phyloP scores from a whole-genome alignment of 2,329 filamentous ascomycete genomes.

The Hypoxylon sp. region DNA sequence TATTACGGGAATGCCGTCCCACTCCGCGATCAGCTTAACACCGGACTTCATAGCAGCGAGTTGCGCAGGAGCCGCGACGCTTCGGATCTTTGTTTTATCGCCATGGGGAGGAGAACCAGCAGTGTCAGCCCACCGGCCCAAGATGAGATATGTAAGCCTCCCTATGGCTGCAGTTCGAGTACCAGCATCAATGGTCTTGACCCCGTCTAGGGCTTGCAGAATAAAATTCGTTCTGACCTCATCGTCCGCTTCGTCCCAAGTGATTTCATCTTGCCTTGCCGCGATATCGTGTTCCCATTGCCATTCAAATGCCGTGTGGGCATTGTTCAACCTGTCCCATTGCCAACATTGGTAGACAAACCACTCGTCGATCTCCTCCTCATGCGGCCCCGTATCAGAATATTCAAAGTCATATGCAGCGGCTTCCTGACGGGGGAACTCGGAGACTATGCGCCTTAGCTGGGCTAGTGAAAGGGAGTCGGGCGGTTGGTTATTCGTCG shows the following conservation, averaged over 20 bases:
- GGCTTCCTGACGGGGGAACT: constrained; percentile 78
- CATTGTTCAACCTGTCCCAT: constrained; percentile 81
- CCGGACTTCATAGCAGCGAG: constrained; percentile 72
- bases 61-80: constrained; percentile 68
- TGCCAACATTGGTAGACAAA: constrained; percentile 93
- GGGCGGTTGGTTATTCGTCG: constrained; percentile 58
- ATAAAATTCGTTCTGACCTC: constrained; percentile 72
- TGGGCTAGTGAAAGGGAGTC: constrained; percentile 84
- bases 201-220: constrained; percentile 63
- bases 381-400: constrained; percentile 78
- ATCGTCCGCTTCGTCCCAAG: constrained; percentile 77
- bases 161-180: constrained; percentile 69
- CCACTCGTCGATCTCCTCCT: constrained; percentile 97
- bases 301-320: constrained; percentile 82
- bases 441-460: constrained; percentile 79
- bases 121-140: constrained; percentile 80
- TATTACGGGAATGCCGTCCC: constrained; percentile 65
- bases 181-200: constrained; percentile 63
- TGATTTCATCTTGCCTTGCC: constrained; percentile 60
- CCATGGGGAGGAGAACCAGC: constrained; percentile 63
- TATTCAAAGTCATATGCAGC: constrained; percentile 89
- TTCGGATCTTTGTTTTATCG: constrained; percentile 61
- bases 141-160: constrained; percentile 72
- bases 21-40: constrained; percentile 65
- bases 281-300: constrained; percentile 74